phyloP scores from a whole-genome alignment of 768 basidiomycete genomes.

The Dendrothele bispora region DNA sequence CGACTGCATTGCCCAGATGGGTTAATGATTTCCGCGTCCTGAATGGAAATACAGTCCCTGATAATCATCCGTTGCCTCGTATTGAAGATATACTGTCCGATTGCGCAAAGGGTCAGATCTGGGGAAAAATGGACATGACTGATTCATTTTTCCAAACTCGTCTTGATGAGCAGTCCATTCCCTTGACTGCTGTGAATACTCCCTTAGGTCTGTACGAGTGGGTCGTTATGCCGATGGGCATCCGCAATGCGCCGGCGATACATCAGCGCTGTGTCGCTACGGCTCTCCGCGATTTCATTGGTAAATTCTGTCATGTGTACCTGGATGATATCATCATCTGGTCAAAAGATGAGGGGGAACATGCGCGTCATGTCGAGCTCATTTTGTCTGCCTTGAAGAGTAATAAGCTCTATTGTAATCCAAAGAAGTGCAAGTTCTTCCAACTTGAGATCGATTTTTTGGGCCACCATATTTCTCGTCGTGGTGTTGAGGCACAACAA shows the following conservation, averaged over 20 bases:
- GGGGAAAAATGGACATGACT: slow-evolving; percentile 30
- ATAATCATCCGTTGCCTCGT: slow-evolving; percentile 22
- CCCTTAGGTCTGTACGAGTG: slow-evolving; percentile 40
- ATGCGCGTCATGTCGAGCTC: slow-evolving; percentile 18
- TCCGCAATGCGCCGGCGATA: slow-evolving; percentile 31
- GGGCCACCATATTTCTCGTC: slow-evolving; percentile 24
- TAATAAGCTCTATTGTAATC: slow-evolving; percentile 21
- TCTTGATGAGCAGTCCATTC: slow-evolving; percentile 25
- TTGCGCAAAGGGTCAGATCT: slow-evolving; percentile 22
- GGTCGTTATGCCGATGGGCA: slow-evolving; percentile 40
- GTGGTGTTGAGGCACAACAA: slow-evolving; percentile 21
- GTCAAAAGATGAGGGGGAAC: slow-evolving; percentile 35
- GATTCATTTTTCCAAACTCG: slow-evolving; percentile 38
- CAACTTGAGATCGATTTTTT: slow-evolving; percentile 18
- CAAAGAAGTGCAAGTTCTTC: slow-evolving; percentile 19
- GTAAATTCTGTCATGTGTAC: slow-evolving; percentile 43
- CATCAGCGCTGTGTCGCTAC: slow-evolving; percentile 33
- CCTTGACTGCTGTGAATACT: slow-evolving; percentile 32
- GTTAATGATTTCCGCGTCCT: slow-evolving; percentile 26
- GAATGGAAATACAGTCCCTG: slow-evolving; percentile 20
- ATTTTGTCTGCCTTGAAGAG: slow-evolving; percentile 19
- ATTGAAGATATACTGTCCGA: slow-evolving; percentile 28
- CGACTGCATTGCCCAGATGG: slow-evolving; percentile 11
- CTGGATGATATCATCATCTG: slow-evolving; percentile 48
- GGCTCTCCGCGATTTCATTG: slow-evolving; percentile 32